Conservation (phyloP, 345 rosid genomes). For the Diplotaxis tenuifolia region DNA sequence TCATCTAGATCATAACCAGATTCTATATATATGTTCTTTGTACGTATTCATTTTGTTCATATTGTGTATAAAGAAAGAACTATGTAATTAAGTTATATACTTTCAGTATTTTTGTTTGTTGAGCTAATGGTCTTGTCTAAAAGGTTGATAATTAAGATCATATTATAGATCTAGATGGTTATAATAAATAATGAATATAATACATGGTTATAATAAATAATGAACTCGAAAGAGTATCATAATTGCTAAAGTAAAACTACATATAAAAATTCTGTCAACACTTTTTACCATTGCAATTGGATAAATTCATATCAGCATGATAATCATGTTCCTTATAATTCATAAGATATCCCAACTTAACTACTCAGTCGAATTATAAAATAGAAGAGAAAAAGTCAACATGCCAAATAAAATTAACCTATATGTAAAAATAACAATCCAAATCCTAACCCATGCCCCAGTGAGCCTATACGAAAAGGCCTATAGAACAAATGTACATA, state of each 20-base stretch:
- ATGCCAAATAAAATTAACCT: background rate
- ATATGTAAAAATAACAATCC: background rate
- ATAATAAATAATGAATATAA: background rate
- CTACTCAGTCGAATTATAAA: too few species aligned
- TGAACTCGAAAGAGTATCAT: background rate
- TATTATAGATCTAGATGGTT: background rate
- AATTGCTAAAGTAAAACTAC: background rate
- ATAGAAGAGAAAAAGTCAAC: background rate
- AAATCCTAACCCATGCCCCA: background rate
- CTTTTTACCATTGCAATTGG: background rate
- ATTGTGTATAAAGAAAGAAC: too few species aligned
- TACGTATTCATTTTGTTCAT: too few species aligned
- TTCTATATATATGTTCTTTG: too few species aligned
- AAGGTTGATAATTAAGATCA: background rate
- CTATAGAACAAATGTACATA: background rate
- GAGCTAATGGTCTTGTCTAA: background rate
- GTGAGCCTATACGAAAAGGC: background rate
- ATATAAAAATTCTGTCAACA: background rate
- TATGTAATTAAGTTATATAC: background rate
- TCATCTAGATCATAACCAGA: too few species aligned
- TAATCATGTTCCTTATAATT: background rate
- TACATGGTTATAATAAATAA: background rate
- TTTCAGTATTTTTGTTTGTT: background rate
- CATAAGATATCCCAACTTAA: background rate
- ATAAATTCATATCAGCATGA: background rate